These are phyloP conservation scores for Pseudogymnoascus destructans DNA, from an alignment of 2,329 filamentous ascomycete species.

Conservation along the genomic window DNA sequence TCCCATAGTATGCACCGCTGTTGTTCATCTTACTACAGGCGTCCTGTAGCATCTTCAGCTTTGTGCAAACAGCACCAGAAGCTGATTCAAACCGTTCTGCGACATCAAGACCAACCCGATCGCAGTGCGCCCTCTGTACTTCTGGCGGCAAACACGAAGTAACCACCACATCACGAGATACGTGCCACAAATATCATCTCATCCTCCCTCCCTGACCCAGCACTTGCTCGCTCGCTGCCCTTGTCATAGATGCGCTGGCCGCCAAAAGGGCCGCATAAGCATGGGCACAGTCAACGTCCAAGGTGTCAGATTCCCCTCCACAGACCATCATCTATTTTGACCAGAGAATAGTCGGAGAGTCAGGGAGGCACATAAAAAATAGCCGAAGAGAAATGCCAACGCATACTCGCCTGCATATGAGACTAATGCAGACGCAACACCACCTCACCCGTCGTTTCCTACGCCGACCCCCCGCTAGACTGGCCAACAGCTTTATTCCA, in stretches of 20 bases:
- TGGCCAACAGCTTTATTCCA: not conserved
- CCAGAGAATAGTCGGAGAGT: not conserved
- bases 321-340: not conserved
- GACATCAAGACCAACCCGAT: not conserved
- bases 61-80: slow-evolving; percentile 4
- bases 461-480: not conserved
- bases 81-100: slow-evolving; percentile 3
- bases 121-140: not conserved
- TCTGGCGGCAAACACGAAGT: not conserved
- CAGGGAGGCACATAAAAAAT: slow-evolving; percentile 6
- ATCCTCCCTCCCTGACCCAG: not conserved
- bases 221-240: not conserved
- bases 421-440: slow-evolving; percentile 9
- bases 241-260: not conserved
- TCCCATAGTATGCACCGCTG: slow-evolving; percentile 2
- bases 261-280: not conserved
- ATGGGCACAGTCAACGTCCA: not conserved
- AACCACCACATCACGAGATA: slow-evolving; percentile 2
- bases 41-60: slow-evolving; percentile 3
- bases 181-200: slow-evolving; percentile 8
- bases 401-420: slow-evolving; percentile 8
- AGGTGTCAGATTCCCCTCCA: not conserved
- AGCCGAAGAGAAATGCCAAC: slow-evolving; percentile 7
- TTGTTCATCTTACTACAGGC: slow-evolving; percentile 6
- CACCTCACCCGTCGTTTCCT: slow-evolving; percentile 8